phyloP scores from a whole-genome alignment of 2,329 filamentous ascomycete species.

The Clonostachys chloroleuca region DNA sequence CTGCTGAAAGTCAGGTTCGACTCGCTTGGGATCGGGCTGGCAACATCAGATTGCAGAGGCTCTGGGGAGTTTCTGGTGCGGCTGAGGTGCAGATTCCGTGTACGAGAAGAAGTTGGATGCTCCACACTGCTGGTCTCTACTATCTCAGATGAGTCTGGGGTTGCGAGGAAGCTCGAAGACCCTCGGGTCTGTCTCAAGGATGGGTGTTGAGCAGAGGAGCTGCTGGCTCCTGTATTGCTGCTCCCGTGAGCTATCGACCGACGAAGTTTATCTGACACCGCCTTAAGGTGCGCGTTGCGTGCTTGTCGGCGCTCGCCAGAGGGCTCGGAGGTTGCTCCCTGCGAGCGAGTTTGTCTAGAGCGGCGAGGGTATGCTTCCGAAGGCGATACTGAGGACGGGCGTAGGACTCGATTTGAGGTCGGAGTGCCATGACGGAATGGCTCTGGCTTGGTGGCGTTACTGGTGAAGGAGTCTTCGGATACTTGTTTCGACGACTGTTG shows the following conservation, averaged over 20 bases:
- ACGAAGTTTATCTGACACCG: slow-evolving; percentile 25
- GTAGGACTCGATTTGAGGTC: slow-evolving; percentile 15
- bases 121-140: slow-evolving; percentile 7
- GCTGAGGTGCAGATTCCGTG: slow-evolving; percentile 34
- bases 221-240: slow-evolving; percentile 1
- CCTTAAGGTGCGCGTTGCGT: slow-evolving; percentile 9
- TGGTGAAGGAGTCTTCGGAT: slow-evolving; percentile 7
- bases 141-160: slow-evolving; percentile 53
- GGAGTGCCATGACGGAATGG: slow-evolving; percentile 11
- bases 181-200: too few species aligned
- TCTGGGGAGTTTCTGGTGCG: slow-evolving; percentile 36
- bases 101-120: slow-evolving; percentile 27
- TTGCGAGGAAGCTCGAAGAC: slow-evolving; percentile 37
- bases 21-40: slow-evolving; percentile 49
- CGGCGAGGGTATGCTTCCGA: slow-evolving; percentile 23
- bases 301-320: neutral
- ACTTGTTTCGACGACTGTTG: too few species aligned
- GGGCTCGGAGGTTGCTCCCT: neutral
- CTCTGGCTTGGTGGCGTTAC: slow-evolving; percentile 16
- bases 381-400: slow-evolving; percentile 23
- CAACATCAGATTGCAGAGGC: slow-evolving; percentile 19
- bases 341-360: slow-evolving; percentile 17
- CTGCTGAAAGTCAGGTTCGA: slow-evolving; percentile 57
- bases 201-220: neutral
- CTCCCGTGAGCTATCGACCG: slow-evolving; percentile 21